Evolutionary conservation across 2,329 filamentous ascomycete genomes (phyloP).

Genomic region (Colletotrichum karsti): DNA sequence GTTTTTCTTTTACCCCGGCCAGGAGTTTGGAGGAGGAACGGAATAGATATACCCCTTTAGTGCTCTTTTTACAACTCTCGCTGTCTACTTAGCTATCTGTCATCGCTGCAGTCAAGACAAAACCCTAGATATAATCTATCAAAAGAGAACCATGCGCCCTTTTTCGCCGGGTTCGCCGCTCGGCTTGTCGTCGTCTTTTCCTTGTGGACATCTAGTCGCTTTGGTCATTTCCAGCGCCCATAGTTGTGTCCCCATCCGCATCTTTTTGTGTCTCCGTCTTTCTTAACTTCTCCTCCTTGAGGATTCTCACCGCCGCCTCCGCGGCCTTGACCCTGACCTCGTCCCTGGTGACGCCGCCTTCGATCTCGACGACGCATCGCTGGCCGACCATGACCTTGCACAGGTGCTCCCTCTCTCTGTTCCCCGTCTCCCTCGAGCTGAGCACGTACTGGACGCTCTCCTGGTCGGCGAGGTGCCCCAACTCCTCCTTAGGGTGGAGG

Average conservation of each 20-base stretch:
- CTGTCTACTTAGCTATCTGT: background rate
- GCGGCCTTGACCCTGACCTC: slow-evolving; percentile 67
- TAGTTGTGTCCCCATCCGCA: background rate
- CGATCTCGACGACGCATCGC: slow-evolving; percentile 52
- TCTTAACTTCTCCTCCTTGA: slow-evolving; percentile 34
- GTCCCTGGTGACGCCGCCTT: slow-evolving; percentile 54
- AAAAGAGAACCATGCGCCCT: background rate
- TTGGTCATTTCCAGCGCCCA: background rate
- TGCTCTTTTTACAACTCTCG: background rate
- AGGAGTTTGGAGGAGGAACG: slow-evolving; percentile 13
- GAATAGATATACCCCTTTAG: slow-evolving; percentile 12
- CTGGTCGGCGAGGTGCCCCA: slow-evolving; percentile 65
- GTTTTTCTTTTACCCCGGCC: background rate
- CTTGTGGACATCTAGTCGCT: background rate
- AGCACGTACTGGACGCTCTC: slow-evolving; percentile 64
- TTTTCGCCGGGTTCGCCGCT: no score
- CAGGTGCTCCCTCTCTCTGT: slow-evolving; percentile 38
- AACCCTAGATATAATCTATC: no score
- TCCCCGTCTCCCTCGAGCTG: slow-evolving; percentile 33
- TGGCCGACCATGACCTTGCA: slow-evolving; percentile 62
- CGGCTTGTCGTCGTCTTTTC: no score
- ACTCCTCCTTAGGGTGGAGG: slow-evolving; percentile 72
- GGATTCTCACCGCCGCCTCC: slow-evolving; percentile 52
- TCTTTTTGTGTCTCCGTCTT: background rate
- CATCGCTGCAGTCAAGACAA: background rate